These are phyloP conservation scores for Phytopythium montanum DNA, from an alignment of 352 stramenopile genomes.

Conservation along the genomic window DNA sequence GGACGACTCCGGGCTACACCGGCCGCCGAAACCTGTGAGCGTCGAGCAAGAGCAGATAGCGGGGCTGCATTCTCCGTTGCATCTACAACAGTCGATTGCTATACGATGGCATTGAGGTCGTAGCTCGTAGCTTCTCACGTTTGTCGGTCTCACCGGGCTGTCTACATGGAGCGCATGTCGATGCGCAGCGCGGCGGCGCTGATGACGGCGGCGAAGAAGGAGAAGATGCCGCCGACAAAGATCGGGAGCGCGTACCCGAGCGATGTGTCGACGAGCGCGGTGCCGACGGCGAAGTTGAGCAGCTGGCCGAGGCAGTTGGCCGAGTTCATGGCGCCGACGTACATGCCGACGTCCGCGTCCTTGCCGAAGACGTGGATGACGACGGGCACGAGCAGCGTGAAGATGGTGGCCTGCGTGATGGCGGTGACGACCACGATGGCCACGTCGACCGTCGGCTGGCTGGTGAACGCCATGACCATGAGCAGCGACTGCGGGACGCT, in stretches of 20 bases:
- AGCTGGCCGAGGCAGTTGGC: slow-evolving; percentile 69
- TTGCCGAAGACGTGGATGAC: slow-evolving; percentile 63
- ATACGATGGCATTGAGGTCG: no score
- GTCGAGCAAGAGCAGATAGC: not conserved
- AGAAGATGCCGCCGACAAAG: slow-evolving; percentile 62
- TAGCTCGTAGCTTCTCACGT: no score
- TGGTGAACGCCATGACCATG: slow-evolving; percentile 50
- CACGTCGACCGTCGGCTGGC: slow-evolving; percentile 36
- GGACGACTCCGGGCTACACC: slow-evolving; percentile 39
- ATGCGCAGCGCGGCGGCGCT: slow-evolving; percentile 57
- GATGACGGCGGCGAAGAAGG: slow-evolving; percentile 56
- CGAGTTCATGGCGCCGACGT: slow-evolving; percentile 70
- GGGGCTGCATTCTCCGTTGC: not conserved
- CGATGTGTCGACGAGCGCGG: slow-evolving; percentile 55
- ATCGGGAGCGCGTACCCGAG: slow-evolving; percentile 61
- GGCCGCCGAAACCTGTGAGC: slow-evolving; percentile 30
- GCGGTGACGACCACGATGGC: slow-evolving; percentile 40
- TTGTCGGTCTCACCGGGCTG: not conserved
- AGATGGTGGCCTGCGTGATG: slow-evolving; percentile 54
- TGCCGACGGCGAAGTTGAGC: slow-evolving; percentile 62
- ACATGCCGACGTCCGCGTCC: slow-evolving; percentile 56
- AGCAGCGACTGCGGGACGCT: slow-evolving; percentile 47
- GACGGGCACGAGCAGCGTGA: slow-evolving; percentile 66
- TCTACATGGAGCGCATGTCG: slow-evolving; percentile 79
- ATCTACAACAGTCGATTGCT: not conserved